phyloP scores from a whole-genome alignment of 202 grass and related monocot genomes.

The Zoysia matrella region DNA sequence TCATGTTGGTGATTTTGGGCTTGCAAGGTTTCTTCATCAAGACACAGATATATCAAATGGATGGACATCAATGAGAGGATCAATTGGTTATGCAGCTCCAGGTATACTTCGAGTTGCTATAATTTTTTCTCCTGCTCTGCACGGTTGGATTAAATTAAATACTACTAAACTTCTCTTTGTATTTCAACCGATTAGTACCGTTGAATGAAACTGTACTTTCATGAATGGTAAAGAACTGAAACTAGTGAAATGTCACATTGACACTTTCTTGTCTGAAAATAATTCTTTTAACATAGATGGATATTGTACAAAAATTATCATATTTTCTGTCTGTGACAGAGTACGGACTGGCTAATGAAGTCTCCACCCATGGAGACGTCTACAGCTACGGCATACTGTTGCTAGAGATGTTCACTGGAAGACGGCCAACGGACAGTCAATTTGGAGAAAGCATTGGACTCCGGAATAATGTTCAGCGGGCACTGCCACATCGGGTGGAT shows the following conservation, averaged over 20 bases:
- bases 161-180: too few relatives aligned
- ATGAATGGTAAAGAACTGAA: too few relatives aligned
- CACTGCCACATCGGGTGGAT: background rate
- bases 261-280: too few relatives aligned
- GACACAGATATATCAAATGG: slow-evolving; percentile 11
- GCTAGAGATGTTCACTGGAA: slow-evolving; percentile 59
- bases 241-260: too few relatives aligned
- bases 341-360: slow-evolving; percentile 42
- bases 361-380: slow-evolving; percentile 42
- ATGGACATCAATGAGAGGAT: slow-evolving; percentile 22
- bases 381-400: slow-evolving; percentile 15
- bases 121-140: background rate
- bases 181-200: too few relatives aligned
- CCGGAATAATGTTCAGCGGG: slow-evolving; percentile 35
- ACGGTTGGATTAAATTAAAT: too few relatives aligned
- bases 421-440: slow-evolving; percentile 33
- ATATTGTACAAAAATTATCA: too few relatives aligned
- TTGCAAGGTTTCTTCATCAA: slow-evolving; percentile 37
- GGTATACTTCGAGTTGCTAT: background rate
- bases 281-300: too few relatives aligned
- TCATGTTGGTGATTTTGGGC: slow-evolving; percentile 49
- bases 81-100: slow-evolving; percentile 43
- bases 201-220: too few relatives aligned
- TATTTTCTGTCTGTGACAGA: slow-evolving; percentile 22
- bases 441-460: slow-evolving; percentile 33